Base-by-base conservation (phyloP, 1,139 yeast genomes). In the Hemisphaericaspora xylofermentans region DNA sequence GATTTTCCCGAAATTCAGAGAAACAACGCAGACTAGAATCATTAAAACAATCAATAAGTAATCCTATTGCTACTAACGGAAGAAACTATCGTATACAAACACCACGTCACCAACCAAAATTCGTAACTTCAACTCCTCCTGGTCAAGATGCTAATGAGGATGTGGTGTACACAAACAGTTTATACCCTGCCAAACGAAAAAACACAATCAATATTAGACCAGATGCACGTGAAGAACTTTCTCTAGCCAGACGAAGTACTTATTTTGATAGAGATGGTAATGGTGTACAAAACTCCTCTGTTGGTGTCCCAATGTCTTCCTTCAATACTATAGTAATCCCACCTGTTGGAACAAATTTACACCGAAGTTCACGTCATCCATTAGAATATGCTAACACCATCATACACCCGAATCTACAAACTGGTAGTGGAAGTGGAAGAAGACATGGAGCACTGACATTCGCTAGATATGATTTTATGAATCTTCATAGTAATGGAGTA, bases 401-500 rank as follows among this genome's bases (percentile, higher is more conserved):
- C n/a, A 35, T 45, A 5, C 51, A 48, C 36, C 49, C 51, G 14
- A 47, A 47, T 29, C 17, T 35, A 21, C 19, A 30, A 19, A 8
- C 5, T 22, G 21, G 13, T 13, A 24, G 24, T 7, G 19, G 16
- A 15, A 26, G 8, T 6, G 17, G 40, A 35, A 14, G 14, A 1
- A 18, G 14, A 5, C 16, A n/a, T n/a, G 15, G 14, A 18, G 15
- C 9, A 4, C 18, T 27, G 8, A 17, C 40, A 3, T 47, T 47
- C 42, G 45, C 44, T 9, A 40, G 40, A 21, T 48, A 43, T 31
- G 51, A 48, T 36, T 38, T 43, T 25, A 43, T 46, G 49, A 48
- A 48, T 33, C 35, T 48, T 13, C 41, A 46, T 36, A 30, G 30
- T 22, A 39, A 41, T 18, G 47, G 42, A 5, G 37, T 42, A 27